phyloP scores from a whole-genome alignment of 1,139 yeast species.

The Kodamaea arcana region DNA sequence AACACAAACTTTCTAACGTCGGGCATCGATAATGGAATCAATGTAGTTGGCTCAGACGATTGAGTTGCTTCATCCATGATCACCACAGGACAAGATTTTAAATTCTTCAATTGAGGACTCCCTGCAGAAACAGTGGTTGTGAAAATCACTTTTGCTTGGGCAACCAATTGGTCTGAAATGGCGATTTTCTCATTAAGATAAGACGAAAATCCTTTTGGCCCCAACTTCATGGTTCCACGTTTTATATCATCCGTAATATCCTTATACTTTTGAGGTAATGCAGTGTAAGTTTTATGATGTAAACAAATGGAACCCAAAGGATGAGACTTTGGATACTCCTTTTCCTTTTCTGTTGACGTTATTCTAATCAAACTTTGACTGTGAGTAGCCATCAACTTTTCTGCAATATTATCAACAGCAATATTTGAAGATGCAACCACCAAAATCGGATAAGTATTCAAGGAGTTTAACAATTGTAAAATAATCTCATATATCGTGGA shows the following conservation, averaged over 20 bases:
- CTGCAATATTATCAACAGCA: slow-evolving; percentile 76
- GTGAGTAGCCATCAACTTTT: slow-evolving; percentile 51
- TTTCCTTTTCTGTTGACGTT: slow-evolving; percentile 57
- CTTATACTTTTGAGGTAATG: slow-evolving; percentile 42
- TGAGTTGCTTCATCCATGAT: slow-evolving; percentile 48
- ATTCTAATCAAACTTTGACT: slow-evolving; percentile 56
- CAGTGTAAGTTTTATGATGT: slow-evolving; percentile 54
- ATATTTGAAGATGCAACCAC: slow-evolving; percentile 76
- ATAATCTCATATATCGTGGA: slow-evolving; percentile 65
- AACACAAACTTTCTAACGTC: slow-evolving; percentile 65
- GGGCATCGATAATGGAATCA: slow-evolving; percentile 65
- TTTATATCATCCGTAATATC: slow-evolving; percentile 40
- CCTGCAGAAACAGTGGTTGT: slow-evolving; percentile 74
- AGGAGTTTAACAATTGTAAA: slow-evolving; percentile 52
- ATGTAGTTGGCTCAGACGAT: slow-evolving; percentile 65
- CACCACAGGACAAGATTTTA: slow-evolving; percentile 59
- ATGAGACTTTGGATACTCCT: slow-evolving; percentile 53
- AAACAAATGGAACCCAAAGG: slow-evolving; percentile 57
- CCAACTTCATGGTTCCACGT: slow-evolving; percentile 32
- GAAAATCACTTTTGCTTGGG: slow-evolving; percentile 65
- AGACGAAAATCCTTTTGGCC: slow-evolving; percentile 46
- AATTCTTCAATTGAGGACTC: slow-evolving; percentile 54
- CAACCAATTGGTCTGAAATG: slow-evolving; percentile 46
- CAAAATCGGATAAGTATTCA: slow-evolving; percentile 58
- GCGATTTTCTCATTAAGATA: slow-evolving; percentile 40